phyloP scores from a whole-genome alignment of 2,329 filamentous ascomycete species.

The Verticillium dahliae region DNA sequence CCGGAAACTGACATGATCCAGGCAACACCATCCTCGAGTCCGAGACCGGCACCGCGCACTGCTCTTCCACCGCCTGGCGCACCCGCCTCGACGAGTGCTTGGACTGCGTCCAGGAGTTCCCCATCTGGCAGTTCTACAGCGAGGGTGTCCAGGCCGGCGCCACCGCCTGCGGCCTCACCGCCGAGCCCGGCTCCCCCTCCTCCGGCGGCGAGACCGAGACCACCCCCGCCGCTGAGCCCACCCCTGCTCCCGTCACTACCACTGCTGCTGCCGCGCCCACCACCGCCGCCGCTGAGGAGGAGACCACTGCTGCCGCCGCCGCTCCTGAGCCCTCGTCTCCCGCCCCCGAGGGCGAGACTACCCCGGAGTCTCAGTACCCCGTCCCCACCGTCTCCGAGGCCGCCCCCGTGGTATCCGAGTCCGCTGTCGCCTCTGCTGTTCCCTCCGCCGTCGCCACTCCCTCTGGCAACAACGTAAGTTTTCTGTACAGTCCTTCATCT shows the following conservation, averaged over 20 bases:
- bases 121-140: slow-evolving; percentile 39
- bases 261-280: neutral
- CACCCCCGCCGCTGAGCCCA: neutral
- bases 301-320: neutral
- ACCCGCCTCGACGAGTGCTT: slow-evolving; percentile 35
- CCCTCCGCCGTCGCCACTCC: neutral
- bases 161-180: slow-evolving; percentile 22
- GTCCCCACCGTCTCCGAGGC: neutral
- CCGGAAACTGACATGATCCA: slow-evolving; percentile 5
- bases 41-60: slow-evolving; percentile 17
- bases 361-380: neutral
- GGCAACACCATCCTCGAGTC: slow-evolving; percentile 22
- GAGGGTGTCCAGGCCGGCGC: slow-evolving; percentile 28
- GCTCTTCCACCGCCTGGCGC: slow-evolving; percentile 29
- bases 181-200: slow-evolving; percentile 1
- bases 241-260: neutral
- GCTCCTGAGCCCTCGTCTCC: neutral
- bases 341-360: neutral
- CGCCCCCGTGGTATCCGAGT: neutral
- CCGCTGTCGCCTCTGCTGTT: neutral
- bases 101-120: slow-evolving; percentile 31
- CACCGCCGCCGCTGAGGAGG: neutral
- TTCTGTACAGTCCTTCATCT: neutral
- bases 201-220: neutral
- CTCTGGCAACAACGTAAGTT: neutral